Conservation (phyloP, 2,329 filamentous ascomycete genomes). For the Fusarium sterilihyphosum region DNA sequence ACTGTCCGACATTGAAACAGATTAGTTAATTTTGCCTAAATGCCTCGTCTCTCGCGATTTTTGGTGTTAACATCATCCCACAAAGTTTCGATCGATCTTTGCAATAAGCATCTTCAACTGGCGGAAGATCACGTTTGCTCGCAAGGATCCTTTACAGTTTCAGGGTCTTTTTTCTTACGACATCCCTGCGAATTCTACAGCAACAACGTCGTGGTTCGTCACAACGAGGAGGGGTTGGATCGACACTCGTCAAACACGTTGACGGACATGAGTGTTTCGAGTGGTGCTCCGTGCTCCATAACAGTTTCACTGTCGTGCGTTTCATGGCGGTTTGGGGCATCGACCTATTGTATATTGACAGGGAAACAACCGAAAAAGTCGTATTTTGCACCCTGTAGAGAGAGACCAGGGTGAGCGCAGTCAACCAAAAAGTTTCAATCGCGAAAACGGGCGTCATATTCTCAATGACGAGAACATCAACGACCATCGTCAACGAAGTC, state of each 20-base stretch:
- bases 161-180: constrained; percentile 14
- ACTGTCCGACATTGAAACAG: background rate
- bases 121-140: background rate
- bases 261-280: constrained; percentile 27
- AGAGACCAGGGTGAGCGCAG: constrained; percentile 1
- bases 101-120: background rate
- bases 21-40: background rate
- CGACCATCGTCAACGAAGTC: background rate
- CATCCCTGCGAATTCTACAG: constrained; percentile 19
- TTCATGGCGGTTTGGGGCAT: constrained; percentile 34
- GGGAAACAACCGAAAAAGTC: constrained; percentile 20
- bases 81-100: background rate
- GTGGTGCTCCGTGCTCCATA: constrained; percentile 23
- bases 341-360: constrained; percentile 22
- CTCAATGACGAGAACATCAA: background rate
- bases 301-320: constrained; percentile 32
- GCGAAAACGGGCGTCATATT: background rate
- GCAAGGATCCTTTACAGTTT: constrained; percentile 8
- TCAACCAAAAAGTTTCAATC: constrained; percentile 2
- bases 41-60: background rate
- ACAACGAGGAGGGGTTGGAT: constrained; percentile 14
- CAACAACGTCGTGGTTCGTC: constrained; percentile 4
- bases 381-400: background rate
- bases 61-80: background rate
- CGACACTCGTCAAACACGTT: constrained; percentile 35